Conservation (phyloP, 441 rosid species). For the Dalechampia spathulata region DNA sequence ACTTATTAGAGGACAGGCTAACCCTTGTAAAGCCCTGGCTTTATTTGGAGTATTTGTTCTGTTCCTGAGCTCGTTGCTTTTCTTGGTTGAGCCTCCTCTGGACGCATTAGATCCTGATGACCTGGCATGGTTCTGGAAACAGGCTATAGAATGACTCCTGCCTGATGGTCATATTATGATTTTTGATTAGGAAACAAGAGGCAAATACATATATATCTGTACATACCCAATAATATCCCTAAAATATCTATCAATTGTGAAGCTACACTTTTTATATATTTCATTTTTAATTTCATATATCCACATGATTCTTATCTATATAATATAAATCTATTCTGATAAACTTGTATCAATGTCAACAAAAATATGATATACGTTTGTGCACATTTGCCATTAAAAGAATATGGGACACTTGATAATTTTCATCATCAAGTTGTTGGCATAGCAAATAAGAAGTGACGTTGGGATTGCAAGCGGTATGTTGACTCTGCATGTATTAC, state of each 20-base stretch:
- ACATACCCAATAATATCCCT: background rate
- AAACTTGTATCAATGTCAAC: background rate
- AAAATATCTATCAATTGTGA: background rate
- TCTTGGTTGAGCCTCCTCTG: constrained; percentile 49
- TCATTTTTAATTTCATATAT: background rate
- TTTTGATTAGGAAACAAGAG: no score
- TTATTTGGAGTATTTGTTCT: constrained; percentile 39
- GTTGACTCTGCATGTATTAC: no score
- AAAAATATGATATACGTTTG: no score
- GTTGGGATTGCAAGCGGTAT: no score
- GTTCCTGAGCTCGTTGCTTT: constrained; percentile 35
- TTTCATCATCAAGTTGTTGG: no score
- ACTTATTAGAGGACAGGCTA: constrained; percentile 27
- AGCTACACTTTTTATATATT: background rate
- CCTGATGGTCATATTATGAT: no score
- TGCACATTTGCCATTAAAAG: no score
- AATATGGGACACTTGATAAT: no score
- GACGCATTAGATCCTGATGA: constrained; percentile 20
- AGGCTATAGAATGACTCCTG: background rate
- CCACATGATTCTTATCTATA: no score
- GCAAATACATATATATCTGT: background rate
- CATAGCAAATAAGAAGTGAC: no score
- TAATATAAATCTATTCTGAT: background rate
- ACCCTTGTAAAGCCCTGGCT: constrained; percentile 56
- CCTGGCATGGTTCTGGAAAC: constrained; percentile 4